Evolutionary conservation across 2,329 filamentous ascomycete genomes (phyloP).

Genomic region (Apiospora phragmitis): DNA sequence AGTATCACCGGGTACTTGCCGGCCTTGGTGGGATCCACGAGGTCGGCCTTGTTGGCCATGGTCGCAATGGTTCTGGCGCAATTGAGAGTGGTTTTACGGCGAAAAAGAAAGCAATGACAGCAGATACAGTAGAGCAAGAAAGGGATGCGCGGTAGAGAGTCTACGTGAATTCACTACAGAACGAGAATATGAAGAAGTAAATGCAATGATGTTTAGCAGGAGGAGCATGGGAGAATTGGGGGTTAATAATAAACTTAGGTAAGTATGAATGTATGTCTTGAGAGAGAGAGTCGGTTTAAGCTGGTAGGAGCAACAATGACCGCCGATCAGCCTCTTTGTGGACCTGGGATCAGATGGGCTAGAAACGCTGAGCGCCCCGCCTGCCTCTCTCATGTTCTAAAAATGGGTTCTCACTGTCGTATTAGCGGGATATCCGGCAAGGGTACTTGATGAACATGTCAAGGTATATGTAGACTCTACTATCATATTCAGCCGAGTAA

Average conservation of each 20-base stretch:
- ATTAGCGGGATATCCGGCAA: constrained; percentile 4
- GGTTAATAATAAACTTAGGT: not conserved
- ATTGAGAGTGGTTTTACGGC: not conserved
- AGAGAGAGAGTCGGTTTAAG: not conserved
- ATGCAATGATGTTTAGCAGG: not conserved
- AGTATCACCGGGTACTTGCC: constrained; percentile 65
- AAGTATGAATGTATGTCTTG: not conserved
- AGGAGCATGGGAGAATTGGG: not conserved
- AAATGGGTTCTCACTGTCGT: not conserved
- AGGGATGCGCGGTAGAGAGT: not conserved
- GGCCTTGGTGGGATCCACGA: constrained; percentile 58
- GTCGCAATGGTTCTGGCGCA: constrained; percentile 3
- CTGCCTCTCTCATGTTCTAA: not conserved
- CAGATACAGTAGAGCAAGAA: not conserved
- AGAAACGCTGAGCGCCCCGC: constrained; percentile 3
- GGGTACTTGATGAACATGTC: not conserved
- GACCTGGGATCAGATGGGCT: not conserved
- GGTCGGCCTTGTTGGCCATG: constrained; percentile 25
- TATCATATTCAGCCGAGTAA: not conserved
- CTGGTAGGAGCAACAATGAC: not conserved
- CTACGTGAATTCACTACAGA: not conserved
- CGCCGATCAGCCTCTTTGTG: constrained; percentile 3
- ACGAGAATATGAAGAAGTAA: not conserved
- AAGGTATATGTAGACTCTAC: not conserved
- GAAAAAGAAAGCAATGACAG: not conserved